Evolutionary conservation across 1,284 basidiomycete species (phyloP), one percentile per base, ranked within the genome.

Genomic region (Sanghuangporus baumii): DNA sequence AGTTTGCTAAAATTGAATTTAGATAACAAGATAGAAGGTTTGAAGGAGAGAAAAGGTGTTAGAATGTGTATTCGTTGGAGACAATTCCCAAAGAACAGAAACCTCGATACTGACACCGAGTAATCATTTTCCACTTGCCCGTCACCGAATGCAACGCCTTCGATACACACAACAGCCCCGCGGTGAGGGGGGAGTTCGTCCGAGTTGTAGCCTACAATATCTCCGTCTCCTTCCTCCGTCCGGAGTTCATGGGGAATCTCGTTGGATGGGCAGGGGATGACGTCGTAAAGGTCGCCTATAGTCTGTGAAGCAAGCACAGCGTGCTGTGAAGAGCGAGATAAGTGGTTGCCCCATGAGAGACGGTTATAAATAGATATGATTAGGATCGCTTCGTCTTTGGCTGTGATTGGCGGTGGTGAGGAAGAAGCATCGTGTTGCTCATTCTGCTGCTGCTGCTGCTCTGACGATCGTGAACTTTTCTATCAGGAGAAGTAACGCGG

Each of bases 221-320:
- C 66, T 14, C 72, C 78, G 1, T 76, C 67, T 37, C 74, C 69
- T 9, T 72, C 54, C 26, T 31, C 3, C 26, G 26, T 31, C 2
- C 26, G 26, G 18, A 68, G 63, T 65, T 85, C 81, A 26, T 69
- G 66, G 0, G 81, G 79, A 23, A 85, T 72, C 55, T 84, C 81
- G 59, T 83, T 84, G 2, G 84, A 85, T 8, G 77, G 70, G 68
- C 91, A 93, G 12, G 85, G 82, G 34, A 93, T 81, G n/a, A 74
- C 72, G 5, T 79, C 74, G 61, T 80, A 80, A 9, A 93, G 70
- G 66, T 91, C 86, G n/a, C 78, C 80, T 1, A 93, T 78, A 0
- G 83, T 88, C 67, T 92, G 87, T 0, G 83, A 86, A n/a, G 88
- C 85, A 8, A 88, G 70, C 6, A 89, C 70, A 14, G 79, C 80